Evolutionary conservation across 768 basidiomycete species (phyloP).

Genomic region (Lyophyllum semitale): DNA sequence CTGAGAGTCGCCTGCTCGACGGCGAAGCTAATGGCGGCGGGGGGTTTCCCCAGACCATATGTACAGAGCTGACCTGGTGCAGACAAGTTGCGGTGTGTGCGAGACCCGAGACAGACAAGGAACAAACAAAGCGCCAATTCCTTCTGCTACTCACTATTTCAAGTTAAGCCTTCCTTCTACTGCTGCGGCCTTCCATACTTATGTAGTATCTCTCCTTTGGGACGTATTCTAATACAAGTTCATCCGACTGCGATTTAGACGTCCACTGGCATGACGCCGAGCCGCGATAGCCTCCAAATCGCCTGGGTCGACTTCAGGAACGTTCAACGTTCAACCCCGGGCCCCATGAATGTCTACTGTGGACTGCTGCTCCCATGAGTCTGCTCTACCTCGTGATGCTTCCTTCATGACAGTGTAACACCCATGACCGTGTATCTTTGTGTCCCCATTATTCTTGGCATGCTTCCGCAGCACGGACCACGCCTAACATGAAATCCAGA

Average conservation of each 20-base stretch:
- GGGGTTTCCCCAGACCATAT: slow-evolving; percentile 19
- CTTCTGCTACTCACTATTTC: neutral
- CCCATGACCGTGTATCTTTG: neutral
- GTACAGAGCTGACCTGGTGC: neutral
- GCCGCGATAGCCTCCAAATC: no score
- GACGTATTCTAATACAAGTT: neutral
- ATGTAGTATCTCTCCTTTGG: neutral
- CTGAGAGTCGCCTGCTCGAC: slow-evolving; percentile 10
- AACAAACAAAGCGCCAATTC: neutral
- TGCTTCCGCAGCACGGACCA: neutral
- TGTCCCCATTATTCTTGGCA: neutral
- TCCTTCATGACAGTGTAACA: neutral
- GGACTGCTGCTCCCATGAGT: neutral
- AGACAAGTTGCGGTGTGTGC: neutral
- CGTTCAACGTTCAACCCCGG: no score
- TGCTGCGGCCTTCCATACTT: neutral
- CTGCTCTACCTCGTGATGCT: neutral
- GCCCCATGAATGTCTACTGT: neutral
- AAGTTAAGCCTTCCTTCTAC: neutral
- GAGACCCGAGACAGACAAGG: neutral
- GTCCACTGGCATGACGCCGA: no score
- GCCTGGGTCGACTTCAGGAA: no score
- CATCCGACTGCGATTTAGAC: no score
- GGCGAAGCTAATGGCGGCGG: slow-evolving; percentile 16
- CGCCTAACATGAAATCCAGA: no score